Base-by-base conservation (phyloP, 2,329 filamentous ascomycete genomes). In the Alternaria novae-zelandiae region DNA sequence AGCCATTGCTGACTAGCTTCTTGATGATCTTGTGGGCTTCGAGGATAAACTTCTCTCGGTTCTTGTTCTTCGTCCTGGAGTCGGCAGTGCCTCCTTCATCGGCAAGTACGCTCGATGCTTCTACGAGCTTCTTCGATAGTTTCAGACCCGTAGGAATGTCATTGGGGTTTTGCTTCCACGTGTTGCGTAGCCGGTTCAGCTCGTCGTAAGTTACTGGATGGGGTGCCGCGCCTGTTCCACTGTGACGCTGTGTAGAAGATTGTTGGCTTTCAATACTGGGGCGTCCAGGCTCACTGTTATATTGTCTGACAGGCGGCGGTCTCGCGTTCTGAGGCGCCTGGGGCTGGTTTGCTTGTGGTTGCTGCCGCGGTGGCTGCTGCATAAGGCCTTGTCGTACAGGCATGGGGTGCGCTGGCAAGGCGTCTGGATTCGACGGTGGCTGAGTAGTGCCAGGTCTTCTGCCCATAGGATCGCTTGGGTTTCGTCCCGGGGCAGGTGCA, bases 11-110 rank as follows among this genome's bases (percentile, higher is more conserved):
- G 8, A 90, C 89, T 10, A 98, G 85, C 79, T 97, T 97, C 83
- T 97, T 97, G 46, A 98, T 83, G 23, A 94, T 89, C 80, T 97
- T 98, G 77, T 96, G 89, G 1, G 93, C 93, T 75, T 98, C 96
- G 69, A 90, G 83, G 15, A 95, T 84, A 77, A 95, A 98, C 61
- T 90, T 90, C 72, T 98, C 95, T 28, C 93, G 90, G 65, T 87
- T 88, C 76, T 87, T 89, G 65, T 83, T 84, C 36, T 84, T 85
- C 1, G 86, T 85, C 59, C 85, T 87, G 2, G 90, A 85, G 72
- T 96, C 93, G 9, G 88, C 86, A 23, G 91, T 89, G 9, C 89
- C 87, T 71, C 90, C 90, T 41, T 94, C 90, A 69, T 93, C 92
- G 3, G 93, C 88, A 2, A 99, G 86, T 6, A 92, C 88, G 12